A percentile compares a stretch with the other conserved stretches of the same genome.
These are phyloP conservation scores for Mycena chlorophos DNA, from an alignment of 768 basidiomycete species.

Conservation along the genomic window DNA sequence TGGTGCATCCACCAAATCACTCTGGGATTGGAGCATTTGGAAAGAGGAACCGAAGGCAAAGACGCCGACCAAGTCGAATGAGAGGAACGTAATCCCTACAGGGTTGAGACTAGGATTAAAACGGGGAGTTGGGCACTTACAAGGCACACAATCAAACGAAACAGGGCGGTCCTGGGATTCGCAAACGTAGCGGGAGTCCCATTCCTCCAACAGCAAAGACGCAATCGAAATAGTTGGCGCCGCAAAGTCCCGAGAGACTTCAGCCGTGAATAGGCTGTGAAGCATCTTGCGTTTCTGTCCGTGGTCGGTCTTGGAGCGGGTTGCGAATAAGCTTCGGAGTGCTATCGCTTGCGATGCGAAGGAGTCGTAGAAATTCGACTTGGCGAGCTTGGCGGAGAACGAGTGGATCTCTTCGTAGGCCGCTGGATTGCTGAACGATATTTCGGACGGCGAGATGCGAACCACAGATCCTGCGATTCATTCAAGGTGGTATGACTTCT, in stretches of 20 bases:
- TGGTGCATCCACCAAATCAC: constrained; percentile 52
- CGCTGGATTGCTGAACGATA: constrained; percentile 52
- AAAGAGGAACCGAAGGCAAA: constrained; percentile 63
- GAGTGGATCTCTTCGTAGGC: constrained; percentile 58
- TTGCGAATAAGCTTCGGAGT: constrained; percentile 42
- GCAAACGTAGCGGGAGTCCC: constrained; percentile 48
- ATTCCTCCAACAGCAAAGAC: constrained; percentile 38
- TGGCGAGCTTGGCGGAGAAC: constrained; percentile 56
- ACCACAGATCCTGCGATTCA: constrained; percentile 38
- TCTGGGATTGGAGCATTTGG: constrained; percentile 57
- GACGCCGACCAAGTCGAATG: constrained; percentile 65
- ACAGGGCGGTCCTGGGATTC: constrained; percentile 42
- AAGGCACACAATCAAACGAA: constrained; percentile 54
- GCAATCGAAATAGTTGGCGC: constrained; percentile 40
- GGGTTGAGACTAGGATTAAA: not conserved
- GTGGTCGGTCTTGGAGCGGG: constrained; percentile 50
- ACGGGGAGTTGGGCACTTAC: constrained; percentile 31
- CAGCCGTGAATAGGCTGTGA: constrained; percentile 56
- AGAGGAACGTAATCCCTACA: constrained; percentile 37
- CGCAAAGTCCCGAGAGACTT: constrained; percentile 62
- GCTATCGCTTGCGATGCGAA: constrained; percentile 52
- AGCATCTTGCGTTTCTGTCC: constrained; percentile 69
- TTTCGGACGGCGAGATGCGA: constrained; percentile 48
- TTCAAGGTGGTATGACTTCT: not conserved
- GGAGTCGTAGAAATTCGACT: constrained; percentile 49